Evolutionary conservation across 163 green algal species (phyloP).

Genomic region (Chlamydomonas reinhardtii): DNA sequence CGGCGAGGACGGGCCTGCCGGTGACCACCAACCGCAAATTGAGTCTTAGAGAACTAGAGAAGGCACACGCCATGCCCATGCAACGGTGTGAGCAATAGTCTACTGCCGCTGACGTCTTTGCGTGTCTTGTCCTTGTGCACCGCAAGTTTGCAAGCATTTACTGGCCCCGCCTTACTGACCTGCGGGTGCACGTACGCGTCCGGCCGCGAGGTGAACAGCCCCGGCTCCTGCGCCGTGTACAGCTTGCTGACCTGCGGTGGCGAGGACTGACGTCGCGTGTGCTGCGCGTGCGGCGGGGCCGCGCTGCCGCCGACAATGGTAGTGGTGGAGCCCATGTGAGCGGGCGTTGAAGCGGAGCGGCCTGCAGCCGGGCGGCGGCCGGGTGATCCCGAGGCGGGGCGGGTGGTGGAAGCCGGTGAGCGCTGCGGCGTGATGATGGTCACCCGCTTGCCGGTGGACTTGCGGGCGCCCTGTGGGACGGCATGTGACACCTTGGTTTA

Average conservation of each 20-base stretch:
- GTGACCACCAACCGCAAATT: no score
- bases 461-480: background rate
- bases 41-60: no score
- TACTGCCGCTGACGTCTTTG: no score
- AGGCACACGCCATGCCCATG: no score
- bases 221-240: constrained; percentile 19
- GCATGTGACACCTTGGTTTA: background rate
- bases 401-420: background rate
- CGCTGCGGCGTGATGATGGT: constrained; percentile 26
- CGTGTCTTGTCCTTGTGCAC: no score
- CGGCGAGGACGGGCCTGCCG: constrained; percentile 5
- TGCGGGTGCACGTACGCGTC: constrained; percentile 27
- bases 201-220: constrained; percentile 14
- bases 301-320: background rate
- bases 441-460: background rate
- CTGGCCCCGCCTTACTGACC: constrained; percentile 1
- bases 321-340: no score
- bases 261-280: background rate
- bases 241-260: constrained; percentile 33
- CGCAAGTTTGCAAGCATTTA: no score
- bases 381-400: no score
- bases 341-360: no score
- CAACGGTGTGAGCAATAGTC: no score
- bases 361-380: no score
- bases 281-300: background rate